Base-by-base conservation (phyloP, 192 early-diverging fungal species). In the Entomortierella lignicola region DNA sequence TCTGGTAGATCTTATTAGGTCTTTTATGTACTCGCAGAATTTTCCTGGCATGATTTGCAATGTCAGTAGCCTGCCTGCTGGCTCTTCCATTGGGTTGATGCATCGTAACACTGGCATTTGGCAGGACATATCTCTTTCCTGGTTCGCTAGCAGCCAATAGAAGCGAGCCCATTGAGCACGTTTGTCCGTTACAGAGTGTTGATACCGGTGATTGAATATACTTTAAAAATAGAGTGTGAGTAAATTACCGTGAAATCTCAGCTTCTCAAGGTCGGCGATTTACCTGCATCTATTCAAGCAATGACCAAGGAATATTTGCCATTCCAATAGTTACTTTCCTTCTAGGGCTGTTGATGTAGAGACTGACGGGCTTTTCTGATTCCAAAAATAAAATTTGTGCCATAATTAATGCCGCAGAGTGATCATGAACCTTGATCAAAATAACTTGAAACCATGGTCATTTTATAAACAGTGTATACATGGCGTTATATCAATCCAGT, bases 301-400 rank as follows among this genome's bases (percentile, higher is more conserved):
- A n/a, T 0, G 29, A 12, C 4, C 17, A 15, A 4, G 1, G 26
- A 5, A 54, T 27, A 54, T 3, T 29, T 25, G 94, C 94, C 93
- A 99, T 90, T 13, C 96, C 98, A 15, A 95, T 88, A 2, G 96
- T 99, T 12, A 99, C 97, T 79, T 89, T 92, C 59, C 98, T 97
- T 41, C 98, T 97, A 15, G 98, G 98, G 42, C 94, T 96, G 82
- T 99, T 99, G 85, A 99, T 96, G 81, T 99, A 99, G 56, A 99
- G 85, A 39, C 90, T 91, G 66, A 99, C 95, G 25, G 94, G 93
- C 82, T 98, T 98, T 53, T 94, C 93, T 32, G 95, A 92, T 71
- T 99, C 98, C 23, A 98, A 86, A 70, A 97, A 98, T 61, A 99
- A 82, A 15, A 99, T 83, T 79, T 98, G 96, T 2, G 98, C 98